Base-by-base conservation (phyloP, 2,329 filamentous ascomycete genomes). In the Aspergillus brunneoviolaceus region DNA sequence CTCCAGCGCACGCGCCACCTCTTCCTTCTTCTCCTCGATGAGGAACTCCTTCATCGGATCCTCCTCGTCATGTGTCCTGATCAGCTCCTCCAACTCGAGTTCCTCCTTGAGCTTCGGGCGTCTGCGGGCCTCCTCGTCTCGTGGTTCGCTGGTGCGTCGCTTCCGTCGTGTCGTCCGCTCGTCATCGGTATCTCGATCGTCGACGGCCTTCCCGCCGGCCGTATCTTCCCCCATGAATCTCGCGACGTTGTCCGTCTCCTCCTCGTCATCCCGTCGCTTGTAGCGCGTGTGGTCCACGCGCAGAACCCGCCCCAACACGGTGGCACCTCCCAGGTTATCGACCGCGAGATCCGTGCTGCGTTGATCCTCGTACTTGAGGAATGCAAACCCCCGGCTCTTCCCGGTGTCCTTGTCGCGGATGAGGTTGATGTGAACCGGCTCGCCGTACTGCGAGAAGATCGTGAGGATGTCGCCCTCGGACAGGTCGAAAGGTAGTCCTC, bases 311-410 rank as follows among this genome's bases (percentile, higher is more conserved):
- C 92, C 93, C 72, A 91, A 82, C 19, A 99, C 87, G 31, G 87
- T 89, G 9, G 93, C 89, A 33, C 95, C 95, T 45, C 92, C 90
- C 5, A 99, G 80, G 74, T 99, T 99, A 78, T 99, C 95, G 10
- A 99, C 96, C 0, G 96, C 95, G 48, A 99, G 80, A 76, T 98
- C 94, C 63, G 91, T 96, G 78, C 93, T 97, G 67, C 94, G 85
- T 80, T 99, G 95, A 76, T 99, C 94, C 75, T 99, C 95, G 77
- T 98, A 99, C 74, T 99, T 99, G 60, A 99, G 84, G 84, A 96
- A 99, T 2, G 90, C 92, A 73, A 98, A 99, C 0, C 95, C 95
- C 66, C 89, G 90, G 63, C 91, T 96, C 78, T 96, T 97, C 63
- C 95, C 95, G 0, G 93, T 96, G 74, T 98, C 96, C 73, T 95